Percentiles rank a stretch among this genome's conserved stretches.
Conservation (phyloP, 352 stramenopile species). For the Globisporangium barbulae region DNA sequence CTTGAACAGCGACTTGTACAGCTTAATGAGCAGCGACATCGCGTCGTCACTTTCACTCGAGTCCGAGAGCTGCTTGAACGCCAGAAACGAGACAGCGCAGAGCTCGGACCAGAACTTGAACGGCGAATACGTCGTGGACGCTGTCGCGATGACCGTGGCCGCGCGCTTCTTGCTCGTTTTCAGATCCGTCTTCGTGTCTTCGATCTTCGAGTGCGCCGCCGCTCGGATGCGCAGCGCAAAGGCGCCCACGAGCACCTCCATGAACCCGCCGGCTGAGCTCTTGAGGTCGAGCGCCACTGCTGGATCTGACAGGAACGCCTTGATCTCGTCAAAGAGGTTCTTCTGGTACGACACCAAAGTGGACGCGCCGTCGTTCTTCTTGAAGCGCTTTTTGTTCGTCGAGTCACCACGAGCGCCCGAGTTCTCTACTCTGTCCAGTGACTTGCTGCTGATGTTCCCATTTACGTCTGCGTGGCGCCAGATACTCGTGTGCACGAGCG, state of each 20-base stretch:
- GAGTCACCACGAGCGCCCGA: neutral
- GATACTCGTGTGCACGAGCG: slow-evolving; percentile 37
- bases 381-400: slow-evolving; percentile 38
- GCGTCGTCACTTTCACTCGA: neutral
- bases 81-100: slow-evolving; percentile 51
- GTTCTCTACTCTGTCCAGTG: neutral
- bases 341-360: slow-evolving; percentile 75
- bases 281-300: slow-evolving; percentile 31
- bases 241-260: slow-evolving; percentile 58
- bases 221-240: slow-evolving; percentile 61
- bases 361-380: slow-evolving; percentile 29
- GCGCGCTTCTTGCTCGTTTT: slow-evolving; percentile 77
- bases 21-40: slow-evolving; percentile 34
- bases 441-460: neutral
- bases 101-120: slow-evolving; percentile 89
- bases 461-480: slow-evolving; percentile 20
- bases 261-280: slow-evolving; percentile 48
- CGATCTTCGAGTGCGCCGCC: slow-evolving; percentile 60
- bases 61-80: slow-evolving; percentile 25
- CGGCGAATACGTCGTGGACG: slow-evolving; percentile 70
- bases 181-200: slow-evolving; percentile 62
- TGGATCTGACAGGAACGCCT: slow-evolving; percentile 46
- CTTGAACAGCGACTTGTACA: slow-evolving; percentile 65
- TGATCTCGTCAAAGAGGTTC: slow-evolving; percentile 73
- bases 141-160: slow-evolving; percentile 70